These are phyloP conservation scores for Plasmodium adleri DNA, from an alignment of 169 alveolate species.

Conservation along the genomic window DNA sequence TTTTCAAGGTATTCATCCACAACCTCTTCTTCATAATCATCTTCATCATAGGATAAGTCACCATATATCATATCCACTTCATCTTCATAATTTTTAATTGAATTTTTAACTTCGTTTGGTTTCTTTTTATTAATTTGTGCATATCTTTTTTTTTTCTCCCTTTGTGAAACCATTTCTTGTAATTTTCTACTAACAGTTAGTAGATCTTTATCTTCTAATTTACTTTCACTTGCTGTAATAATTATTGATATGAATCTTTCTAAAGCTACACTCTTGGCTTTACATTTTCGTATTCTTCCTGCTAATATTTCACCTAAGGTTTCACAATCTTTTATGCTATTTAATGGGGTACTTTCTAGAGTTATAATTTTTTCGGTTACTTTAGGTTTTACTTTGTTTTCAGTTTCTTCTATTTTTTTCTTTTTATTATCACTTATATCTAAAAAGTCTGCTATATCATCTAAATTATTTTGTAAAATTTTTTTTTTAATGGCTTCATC, in stretches of 20 bases:
- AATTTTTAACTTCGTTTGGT: constrained; percentile 76
- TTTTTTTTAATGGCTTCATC: constrained; percentile 52
- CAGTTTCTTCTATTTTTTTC: constrained; percentile 31
- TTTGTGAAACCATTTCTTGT: constrained; percentile 35
- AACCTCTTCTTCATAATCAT: constrained; percentile 54
- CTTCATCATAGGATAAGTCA: constrained; percentile 80
- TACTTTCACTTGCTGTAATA: constrained; percentile 40
- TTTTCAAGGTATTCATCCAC: constrained; percentile 42
- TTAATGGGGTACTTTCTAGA: constrained; percentile 52
- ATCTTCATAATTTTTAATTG: constrained; percentile 83
- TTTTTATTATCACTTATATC: constrained; percentile 43
- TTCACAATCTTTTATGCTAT: constrained; percentile 62
- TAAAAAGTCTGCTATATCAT: constrained; percentile 64
- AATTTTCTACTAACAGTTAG: constrained; percentile 32
- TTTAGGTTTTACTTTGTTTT: constrained; percentile 22
- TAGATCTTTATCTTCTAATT: constrained; percentile 36
- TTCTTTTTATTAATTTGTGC: constrained; percentile 58
- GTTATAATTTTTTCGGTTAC: constrained; percentile 46
- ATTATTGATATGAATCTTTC: constrained; percentile 62
- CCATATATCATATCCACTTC: constrained; percentile 88
- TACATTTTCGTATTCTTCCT: constrained; percentile 32
- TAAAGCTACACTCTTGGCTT: constrained; percentile 61
- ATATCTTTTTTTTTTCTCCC: constrained; percentile 54
- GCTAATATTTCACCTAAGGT: constrained; percentile 60
- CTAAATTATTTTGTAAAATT: constrained; percentile 46